Evolutionary conservation across 345 rosid genomes (phyloP).

Genomic region (Triadica sebifera): DNA sequence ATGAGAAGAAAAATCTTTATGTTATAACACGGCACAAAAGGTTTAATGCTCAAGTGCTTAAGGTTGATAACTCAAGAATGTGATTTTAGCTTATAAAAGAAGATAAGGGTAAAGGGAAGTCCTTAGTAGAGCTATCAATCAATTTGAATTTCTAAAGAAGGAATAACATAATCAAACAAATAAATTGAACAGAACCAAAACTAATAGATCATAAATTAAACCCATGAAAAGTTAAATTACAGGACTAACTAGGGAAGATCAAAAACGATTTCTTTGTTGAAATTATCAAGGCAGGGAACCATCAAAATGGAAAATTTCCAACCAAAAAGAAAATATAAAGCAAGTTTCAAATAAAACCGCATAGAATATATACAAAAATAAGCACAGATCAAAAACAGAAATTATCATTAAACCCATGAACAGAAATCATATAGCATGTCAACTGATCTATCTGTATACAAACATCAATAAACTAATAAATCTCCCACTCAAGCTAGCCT

Average conservation of each 20-base stretch:
- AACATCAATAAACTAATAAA: background rate
- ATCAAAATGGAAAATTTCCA: background rate
- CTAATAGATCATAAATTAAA: background rate
- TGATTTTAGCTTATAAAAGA: background rate
- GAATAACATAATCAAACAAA: background rate
- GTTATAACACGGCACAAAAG: too few species aligned
- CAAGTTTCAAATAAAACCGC: background rate
- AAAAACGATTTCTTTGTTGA: background rate
- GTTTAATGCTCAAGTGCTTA: background rate
- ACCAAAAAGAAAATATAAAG: background rate
- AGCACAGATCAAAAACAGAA: background rate
- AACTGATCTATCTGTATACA: background rate
- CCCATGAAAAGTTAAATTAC: background rate
- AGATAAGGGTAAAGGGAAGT: background rate
- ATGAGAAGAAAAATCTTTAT: background rate
- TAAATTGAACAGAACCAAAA: background rate
- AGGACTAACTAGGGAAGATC: background rate
- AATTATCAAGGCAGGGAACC: background rate
- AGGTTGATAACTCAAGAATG: background rate
- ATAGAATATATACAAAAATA: background rate
- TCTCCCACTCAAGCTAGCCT: background rate
- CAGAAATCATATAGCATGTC: background rate
- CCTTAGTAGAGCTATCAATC: background rate
- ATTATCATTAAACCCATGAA: background rate
- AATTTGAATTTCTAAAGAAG: background rate